phyloP scores from a whole-genome alignment of 768 basidiomycete species.

The Pleurotus ostreatus region DNA sequence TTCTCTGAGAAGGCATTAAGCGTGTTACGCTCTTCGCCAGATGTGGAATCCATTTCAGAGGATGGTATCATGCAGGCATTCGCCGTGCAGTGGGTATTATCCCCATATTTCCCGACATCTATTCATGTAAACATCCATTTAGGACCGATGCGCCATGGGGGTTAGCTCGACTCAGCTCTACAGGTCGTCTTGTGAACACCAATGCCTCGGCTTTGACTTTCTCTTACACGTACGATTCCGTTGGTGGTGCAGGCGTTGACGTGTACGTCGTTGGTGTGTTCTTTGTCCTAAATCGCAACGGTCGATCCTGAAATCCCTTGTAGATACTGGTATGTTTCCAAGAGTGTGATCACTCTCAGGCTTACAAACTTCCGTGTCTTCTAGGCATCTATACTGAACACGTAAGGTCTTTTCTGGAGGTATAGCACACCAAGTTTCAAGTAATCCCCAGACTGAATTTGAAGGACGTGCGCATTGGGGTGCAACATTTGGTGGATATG shows the following conservation, averaged over 20 bases:
- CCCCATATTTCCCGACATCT: neutral
- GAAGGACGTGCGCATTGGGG: slow-evolving; percentile 40
- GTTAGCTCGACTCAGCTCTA: slow-evolving; percentile 21
- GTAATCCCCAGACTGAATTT: slow-evolving; percentile 26
- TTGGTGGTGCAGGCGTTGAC: slow-evolving; percentile 28
- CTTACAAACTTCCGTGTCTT: neutral
- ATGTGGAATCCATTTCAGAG: slow-evolving; percentile 21
- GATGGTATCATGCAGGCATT: slow-evolving; percentile 19
- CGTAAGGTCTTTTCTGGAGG: slow-evolving; percentile 11
- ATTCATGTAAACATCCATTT: neutral
- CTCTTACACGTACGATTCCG: slow-evolving; percentile 25
- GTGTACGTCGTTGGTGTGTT: slow-evolving; percentile 34
- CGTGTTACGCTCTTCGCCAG: slow-evolving; percentile 15
- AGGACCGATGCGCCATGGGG: slow-evolving; percentile 31
- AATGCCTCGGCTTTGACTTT: slow-evolving; percentile 15
- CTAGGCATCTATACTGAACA: slow-evolving; percentile 19
- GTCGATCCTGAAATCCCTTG: neutral
- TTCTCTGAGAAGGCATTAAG: slow-evolving; percentile 17
- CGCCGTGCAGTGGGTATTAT: no score
- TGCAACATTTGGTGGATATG: slow-evolving; percentile 27
- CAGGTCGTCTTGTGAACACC: slow-evolving; percentile 9
- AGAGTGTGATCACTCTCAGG: neutral
- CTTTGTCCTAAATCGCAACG: neutral
- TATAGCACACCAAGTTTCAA: neutral
- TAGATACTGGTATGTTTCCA: slow-evolving; percentile 21